phyloP scores from a whole-genome alignment of 2,329 filamentous ascomycete genomes.

The Acephala macrosclerotiorum region DNA sequence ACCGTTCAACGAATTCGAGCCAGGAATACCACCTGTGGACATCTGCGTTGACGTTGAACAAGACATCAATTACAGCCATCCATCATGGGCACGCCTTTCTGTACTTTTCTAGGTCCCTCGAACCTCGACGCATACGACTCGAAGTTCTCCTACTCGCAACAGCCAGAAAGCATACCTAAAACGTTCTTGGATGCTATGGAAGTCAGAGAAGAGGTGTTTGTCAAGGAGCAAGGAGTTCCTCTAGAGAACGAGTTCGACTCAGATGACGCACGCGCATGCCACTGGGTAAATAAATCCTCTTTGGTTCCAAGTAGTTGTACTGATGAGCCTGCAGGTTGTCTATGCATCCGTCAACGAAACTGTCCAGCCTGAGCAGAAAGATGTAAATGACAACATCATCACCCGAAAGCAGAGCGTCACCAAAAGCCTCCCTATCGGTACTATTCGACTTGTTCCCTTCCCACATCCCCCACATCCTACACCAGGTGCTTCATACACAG shows the following conservation, averaged over 20 bases:
- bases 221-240: conserved; percentile 63
- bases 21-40: neutral
- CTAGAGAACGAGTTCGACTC: conserved; percentile 78
- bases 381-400: conserved; percentile 51
- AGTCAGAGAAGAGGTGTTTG: conserved; percentile 67
- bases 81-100: conserved; percentile 42
- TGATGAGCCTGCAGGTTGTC: conserved; percentile 46
- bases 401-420: conserved; percentile 53
- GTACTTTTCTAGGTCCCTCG: conserved; percentile 48
- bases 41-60: neutral
- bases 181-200: conserved; percentile 70
- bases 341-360: conserved; percentile 70
- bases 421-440: conserved; percentile 40
- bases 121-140: conserved; percentile 57
- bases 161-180: conserved; percentile 56
- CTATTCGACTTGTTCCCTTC: conserved; percentile 66
- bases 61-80: neutral
- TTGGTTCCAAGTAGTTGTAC: conserved; percentile 9
- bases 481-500: conserved; percentile 46
- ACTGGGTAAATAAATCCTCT: conserved; percentile 68
- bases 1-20: neutral
- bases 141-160: conserved; percentile 49
- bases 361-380: conserved; percentile 51
- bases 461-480: conserved; percentile 62
- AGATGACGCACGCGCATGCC: conserved; percentile 81